Conservation (phyloP, 257 asterid genomes). For the Solanum pinnatisectum region DNA sequence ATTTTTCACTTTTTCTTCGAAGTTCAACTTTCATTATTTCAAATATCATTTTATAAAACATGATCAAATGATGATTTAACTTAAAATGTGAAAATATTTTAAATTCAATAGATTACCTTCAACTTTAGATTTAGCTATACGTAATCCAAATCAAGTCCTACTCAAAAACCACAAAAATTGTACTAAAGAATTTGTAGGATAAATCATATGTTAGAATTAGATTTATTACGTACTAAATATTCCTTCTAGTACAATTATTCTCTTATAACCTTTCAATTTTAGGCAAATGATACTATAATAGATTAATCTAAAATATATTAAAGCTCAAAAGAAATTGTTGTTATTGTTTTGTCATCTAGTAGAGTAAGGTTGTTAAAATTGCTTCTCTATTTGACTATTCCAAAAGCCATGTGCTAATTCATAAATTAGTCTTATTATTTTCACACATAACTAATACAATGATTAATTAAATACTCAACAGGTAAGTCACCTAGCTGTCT, state of each 20-base stretch:
- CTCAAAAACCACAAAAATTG: neutral
- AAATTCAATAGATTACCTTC: no score
- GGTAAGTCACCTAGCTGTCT: neutral
- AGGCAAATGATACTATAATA: neutral
- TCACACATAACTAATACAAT: neutral
- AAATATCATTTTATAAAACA: no score
- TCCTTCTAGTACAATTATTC: neutral
- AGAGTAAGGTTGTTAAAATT: neutral
- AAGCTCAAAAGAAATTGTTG: neutral
- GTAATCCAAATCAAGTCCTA: neutral
- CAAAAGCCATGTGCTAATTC: neutral
- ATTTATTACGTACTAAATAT: neutral
- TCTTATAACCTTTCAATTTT: neutral
- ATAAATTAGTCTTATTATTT: neutral
- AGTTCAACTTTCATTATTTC: no score
- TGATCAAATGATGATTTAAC: no score
- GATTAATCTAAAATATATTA: neutral
- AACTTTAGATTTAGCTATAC: neutral
- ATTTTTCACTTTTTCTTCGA: no score
- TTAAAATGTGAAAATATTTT: no score
- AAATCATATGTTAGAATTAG: neutral
- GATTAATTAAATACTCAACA: neutral
- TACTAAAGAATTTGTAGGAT: neutral
- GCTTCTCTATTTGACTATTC: neutral
- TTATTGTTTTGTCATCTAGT: neutral